Conservation (phyloP, 78 protist species). For the Capsaspora owczarzaki region DNA sequence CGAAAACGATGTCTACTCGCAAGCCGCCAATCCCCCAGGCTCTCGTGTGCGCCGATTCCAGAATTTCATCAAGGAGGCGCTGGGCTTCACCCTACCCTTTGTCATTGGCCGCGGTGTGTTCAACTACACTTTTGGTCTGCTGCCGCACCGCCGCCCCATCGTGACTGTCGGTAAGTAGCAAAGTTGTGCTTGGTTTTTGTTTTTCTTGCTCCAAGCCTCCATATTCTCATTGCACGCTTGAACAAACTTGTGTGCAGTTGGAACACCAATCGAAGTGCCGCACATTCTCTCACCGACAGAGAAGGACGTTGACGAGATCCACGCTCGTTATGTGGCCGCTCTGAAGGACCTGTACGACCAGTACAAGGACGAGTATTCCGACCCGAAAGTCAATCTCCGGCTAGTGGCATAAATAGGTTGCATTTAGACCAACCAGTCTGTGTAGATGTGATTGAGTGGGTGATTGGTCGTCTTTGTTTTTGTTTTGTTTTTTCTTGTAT, state of each 20-base stretch:
- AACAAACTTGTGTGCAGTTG: background rate
- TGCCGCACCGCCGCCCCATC: constrained; percentile 21
- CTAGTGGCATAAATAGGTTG: too few species aligned
- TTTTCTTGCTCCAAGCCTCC: background rate
- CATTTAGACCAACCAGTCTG: too few species aligned
- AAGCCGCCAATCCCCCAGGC: background rate
- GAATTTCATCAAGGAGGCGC: too few species aligned
- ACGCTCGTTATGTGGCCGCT: background rate
- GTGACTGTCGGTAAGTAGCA: background rate
- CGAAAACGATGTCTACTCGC: constrained; percentile 44
- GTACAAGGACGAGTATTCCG: constrained; percentile 13
- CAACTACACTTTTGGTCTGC: constrained; percentile 11
- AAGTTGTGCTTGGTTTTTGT: background rate
- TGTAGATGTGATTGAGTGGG: too few species aligned
- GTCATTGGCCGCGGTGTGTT: constrained; percentile 35
- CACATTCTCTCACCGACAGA: constrained; percentile 2
- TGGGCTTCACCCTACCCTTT: too few species aligned
- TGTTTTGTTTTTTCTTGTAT: too few species aligned
- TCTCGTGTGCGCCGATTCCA: too few species aligned
- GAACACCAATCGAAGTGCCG: constrained; percentile 3
- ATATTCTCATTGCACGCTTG: background rate
- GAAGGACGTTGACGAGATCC: constrained; percentile 11
- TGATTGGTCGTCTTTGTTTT: too few species aligned
- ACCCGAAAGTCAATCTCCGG: too few species aligned
- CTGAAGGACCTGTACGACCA: constrained; percentile 16